These are phyloP conservation scores for Rusavskia elegans DNA, from an alignment of 495 filamentous ascomycete species.

Conservation along the genomic window DNA sequence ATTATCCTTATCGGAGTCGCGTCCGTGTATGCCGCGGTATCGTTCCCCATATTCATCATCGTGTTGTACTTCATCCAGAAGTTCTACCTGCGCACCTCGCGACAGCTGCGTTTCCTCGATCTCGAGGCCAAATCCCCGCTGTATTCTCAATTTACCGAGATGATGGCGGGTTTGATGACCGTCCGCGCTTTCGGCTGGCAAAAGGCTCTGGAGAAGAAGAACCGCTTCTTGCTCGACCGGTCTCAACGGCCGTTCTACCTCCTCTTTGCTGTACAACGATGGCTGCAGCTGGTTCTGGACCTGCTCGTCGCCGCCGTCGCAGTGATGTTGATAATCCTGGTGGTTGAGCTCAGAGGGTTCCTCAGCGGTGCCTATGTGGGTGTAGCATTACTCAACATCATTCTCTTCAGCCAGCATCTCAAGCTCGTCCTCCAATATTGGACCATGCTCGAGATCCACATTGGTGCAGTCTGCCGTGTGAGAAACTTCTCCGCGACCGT, in stretches of 20 bases:
- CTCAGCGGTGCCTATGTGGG: constrained; percentile 35
- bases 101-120: constrained; percentile 46
- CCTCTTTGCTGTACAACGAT: constrained; percentile 36
- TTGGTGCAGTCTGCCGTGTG: constrained; percentile 43
- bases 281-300: constrained; percentile 36
- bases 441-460: constrained; percentile 40
- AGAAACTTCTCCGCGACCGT: constrained; percentile 36
- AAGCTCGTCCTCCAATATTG: constrained; percentile 37
- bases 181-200: constrained; percentile 44
- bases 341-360: constrained; percentile 26
- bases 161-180: constrained; percentile 30
- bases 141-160: constrained; percentile 43
- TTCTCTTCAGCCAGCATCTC: constrained; percentile 36
- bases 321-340: constrained; percentile 29
- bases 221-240: constrained; percentile 35
- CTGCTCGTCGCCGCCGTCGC: constrained; percentile 32
- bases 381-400: constrained; percentile 41
- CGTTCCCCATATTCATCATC: constrained; percentile 31
- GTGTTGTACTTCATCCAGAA: constrained; percentile 39
- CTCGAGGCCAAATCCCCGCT: constrained; percentile 45
- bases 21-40: constrained; percentile 32
- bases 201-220: constrained; percentile 26
- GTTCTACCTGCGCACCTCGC: constrained; percentile 46
- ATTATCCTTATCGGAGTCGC: constrained; percentile 33
- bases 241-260: constrained; percentile 45